Evolutionary conservation across 2,329 filamentous ascomycete species (phyloP), one percentile per base, ranked within the genome.

Genomic region (Colletotrichum simmondsii): DNA sequence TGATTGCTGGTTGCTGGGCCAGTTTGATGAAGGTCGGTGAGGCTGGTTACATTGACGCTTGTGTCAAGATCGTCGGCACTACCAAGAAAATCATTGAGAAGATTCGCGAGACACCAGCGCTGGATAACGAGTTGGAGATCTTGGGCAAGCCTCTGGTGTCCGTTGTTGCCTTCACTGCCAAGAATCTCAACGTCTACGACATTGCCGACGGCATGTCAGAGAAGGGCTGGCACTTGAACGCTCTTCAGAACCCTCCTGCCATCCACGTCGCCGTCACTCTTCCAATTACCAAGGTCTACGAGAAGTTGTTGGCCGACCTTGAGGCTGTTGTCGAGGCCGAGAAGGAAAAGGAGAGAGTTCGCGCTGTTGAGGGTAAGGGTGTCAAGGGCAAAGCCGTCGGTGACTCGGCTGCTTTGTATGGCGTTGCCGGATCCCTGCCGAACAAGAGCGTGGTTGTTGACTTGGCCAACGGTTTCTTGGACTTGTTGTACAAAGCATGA

Each of bases 1-100:
- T 99, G 68, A 99, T 99, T 76, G 97, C 97, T 1, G 96, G 94
- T 60, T 98, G 95, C 87, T 99, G 97, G 97, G 92, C 95, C 2
- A 95, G 92, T 82, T 87, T 99, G 79, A 95, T 99, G 92, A 91
- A 88, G 65, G 90, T 97, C 35, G 97, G 97, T 75, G 94, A 98
- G 82, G 86, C 90, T 32, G 97, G 97, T 5, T 99, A 99, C 83
- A 88, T 98, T 32, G 91, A 94, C 74, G 92, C 95, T 7, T 98
- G 95, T 82, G 91, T 92, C 79, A 91, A 93, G 80, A 98, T 99
- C 77, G 94, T 99, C 6, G 94, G 94, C 73, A 90, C 94, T 1
- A 90, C 95, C 75, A 96, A 96, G 87, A 93, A 93, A 81, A 93
- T 99, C 77, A 92, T 92, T 75, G 86, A 92, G 12, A 91, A 93